Evolutionary conservation across 345 rosid species (phyloP).

Genomic region (Rubroshorea leprosula): DNA sequence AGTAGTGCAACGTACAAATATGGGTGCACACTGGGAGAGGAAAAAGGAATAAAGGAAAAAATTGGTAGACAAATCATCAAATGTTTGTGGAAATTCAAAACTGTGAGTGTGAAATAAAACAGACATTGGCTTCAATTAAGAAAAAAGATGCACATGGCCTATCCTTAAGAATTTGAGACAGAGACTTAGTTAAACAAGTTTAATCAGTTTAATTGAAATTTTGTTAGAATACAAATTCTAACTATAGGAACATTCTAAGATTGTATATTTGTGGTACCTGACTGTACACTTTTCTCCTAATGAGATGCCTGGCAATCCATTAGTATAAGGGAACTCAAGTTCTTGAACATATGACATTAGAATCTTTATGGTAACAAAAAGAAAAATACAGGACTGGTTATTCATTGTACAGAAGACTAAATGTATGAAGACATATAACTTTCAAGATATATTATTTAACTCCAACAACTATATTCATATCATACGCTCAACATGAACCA

Average conservation of each 20-base stretch:
- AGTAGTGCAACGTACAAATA: too few species aligned
- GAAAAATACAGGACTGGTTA: too few species aligned
- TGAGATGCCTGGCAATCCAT: background rate
- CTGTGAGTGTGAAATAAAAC: background rate
- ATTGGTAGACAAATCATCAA: too few species aligned
- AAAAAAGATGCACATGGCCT: background rate
- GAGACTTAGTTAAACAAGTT: background rate
- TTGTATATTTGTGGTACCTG: background rate
- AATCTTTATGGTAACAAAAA: too few species aligned
- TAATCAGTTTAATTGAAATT: background rate
- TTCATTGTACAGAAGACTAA: too few species aligned
- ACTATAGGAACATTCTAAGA: background rate
- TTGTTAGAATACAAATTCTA: background rate
- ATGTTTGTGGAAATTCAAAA: background rate
- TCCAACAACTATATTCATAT: constrained; percentile 2
- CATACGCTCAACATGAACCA: background rate
- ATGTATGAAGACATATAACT: background rate
- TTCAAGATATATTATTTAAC: too few species aligned
- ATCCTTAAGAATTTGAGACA: background rate
- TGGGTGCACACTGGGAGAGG: too few species aligned
- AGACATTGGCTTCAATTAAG: background rate
- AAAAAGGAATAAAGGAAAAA: too few species aligned
- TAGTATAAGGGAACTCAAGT: background rate
- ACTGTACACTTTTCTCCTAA: background rate
- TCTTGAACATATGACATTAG: background rate